These are phyloP conservation scores for Teratosphaeria nubilosa DNA, from an alignment of 2,329 filamentous ascomycete genomes.

Conservation along the genomic window DNA sequence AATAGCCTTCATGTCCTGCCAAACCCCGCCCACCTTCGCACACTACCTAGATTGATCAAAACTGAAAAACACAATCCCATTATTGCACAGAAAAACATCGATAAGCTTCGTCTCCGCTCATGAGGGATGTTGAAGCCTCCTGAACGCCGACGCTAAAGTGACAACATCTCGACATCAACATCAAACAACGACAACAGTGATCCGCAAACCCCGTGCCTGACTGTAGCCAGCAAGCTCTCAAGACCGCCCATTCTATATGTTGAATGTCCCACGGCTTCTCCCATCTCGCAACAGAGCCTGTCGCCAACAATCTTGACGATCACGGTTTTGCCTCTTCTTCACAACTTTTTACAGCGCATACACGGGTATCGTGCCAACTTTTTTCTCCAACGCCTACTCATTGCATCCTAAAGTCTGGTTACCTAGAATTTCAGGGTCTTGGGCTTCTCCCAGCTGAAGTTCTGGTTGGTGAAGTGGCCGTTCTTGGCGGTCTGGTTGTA, in stretches of 20 bases:
- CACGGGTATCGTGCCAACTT: background rate
- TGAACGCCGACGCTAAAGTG: slow-evolving; percentile 18
- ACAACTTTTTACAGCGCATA: background rate
- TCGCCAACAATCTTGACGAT: slow-evolving; percentile 4
- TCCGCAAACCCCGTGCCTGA: background rate
- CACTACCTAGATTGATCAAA: background rate
- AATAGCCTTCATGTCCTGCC: background rate
- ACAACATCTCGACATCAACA: background rate
- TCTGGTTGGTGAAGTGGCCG: slow-evolving; percentile 98
- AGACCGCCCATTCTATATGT: background rate
- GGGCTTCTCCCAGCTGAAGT: slow-evolving; percentile 96
- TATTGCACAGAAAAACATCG: background rate
- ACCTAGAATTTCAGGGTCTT: slow-evolving; percentile 81
- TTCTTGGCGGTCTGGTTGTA: slow-evolving; percentile 99
- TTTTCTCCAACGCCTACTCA: background rate
- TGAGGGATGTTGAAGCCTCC: slow-evolving; percentile 16
- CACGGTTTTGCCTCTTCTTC: background rate
- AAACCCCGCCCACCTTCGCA: background rate
- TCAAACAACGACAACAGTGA: background rate
- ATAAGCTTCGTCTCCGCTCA: slow-evolving; percentile 2
- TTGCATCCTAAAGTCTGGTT: background rate
- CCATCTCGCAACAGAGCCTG: background rate
- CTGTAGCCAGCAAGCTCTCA: slow-evolving; percentile 5
- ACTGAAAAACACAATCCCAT: background rate
- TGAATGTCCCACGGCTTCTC: slow-evolving; percentile 2